Percentiles rank a stretch among this genome's conserved stretches.
Evolutionary conservation across 1,139 yeast genomes (phyloP).

Genomic region (Hansenula sp.): DNA sequence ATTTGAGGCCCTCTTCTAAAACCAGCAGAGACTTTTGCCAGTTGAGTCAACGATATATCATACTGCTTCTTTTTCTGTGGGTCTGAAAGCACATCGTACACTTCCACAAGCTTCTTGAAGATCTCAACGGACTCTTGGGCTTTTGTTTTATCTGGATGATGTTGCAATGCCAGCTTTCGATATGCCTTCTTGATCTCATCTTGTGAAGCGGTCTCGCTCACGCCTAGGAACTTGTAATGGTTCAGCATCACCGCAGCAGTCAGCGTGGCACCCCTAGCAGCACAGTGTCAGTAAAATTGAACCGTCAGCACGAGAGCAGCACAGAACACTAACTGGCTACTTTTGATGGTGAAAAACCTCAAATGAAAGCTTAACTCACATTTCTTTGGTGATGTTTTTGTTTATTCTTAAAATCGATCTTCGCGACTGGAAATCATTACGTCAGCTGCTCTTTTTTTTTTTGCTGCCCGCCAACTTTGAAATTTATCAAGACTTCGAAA

Average conservation of each 20-base stretch:
- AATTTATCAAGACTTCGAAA: too few relatives aligned
- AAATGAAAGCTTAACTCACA: too few relatives aligned
- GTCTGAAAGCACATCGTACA: constrained; percentile 51
- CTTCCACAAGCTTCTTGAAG: constrained; percentile 17
- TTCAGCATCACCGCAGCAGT: background rate
- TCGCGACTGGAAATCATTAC: too few relatives aligned
- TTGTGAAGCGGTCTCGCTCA: constrained; percentile 58
- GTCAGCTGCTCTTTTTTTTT: too few relatives aligned
- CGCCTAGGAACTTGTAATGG: constrained; percentile 66
- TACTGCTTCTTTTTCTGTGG: constrained; percentile 44
- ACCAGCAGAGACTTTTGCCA: background rate
- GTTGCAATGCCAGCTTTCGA: constrained; percentile 77
- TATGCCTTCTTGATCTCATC: constrained; percentile 83
- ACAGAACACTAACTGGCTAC: too few relatives aligned
- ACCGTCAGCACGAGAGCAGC: too few relatives aligned
- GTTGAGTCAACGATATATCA: constrained; percentile 35
- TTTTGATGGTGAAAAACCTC: too few relatives aligned
- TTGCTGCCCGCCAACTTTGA: too few relatives aligned
- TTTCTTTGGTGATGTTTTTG: background rate
- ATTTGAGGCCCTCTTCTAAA: background rate
- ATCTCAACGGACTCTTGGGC: constrained; percentile 49
- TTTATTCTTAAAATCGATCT: too few relatives aligned
- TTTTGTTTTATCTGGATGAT: constrained; percentile 90
- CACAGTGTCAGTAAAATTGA: too few relatives aligned
- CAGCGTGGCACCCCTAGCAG: background rate